These are phyloP conservation scores for Fistulinella cinereoalba DNA, from an alignment of 1,284 basidiomycete species.

Conservation along the genomic window DNA sequence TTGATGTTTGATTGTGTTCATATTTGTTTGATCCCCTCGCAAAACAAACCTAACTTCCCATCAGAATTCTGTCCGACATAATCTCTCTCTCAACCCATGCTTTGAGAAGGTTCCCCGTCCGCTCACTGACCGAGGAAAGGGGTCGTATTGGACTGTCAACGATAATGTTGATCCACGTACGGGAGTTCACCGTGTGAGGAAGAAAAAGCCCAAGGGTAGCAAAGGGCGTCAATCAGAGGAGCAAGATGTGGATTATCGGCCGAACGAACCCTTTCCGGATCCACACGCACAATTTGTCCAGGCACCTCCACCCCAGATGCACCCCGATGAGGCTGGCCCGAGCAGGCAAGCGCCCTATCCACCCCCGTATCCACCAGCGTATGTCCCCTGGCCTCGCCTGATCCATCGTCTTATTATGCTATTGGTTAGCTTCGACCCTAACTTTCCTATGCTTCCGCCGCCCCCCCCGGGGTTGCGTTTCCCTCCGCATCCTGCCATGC, in stretches of 20 bases:
- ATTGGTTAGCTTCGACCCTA: conserved; percentile 60
- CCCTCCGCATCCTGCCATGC: conserved; percentile 53
- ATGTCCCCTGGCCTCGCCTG: conserved; percentile 5
- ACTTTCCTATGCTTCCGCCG: conserved; percentile 58
- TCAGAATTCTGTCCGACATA: conserved; percentile 93
- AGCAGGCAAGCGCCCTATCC: conserved; percentile 56
- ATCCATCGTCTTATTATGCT: conserved; percentile 7
- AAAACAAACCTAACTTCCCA: conserved; percentile 29
- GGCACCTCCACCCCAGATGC: conserved; percentile 48
- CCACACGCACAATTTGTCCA: conserved; percentile 53
- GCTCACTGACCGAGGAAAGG: conserved; percentile 83
- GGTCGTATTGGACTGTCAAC: conserved; percentile 86
- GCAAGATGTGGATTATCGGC: conserved; percentile 59
- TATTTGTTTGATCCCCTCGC: conserved; percentile 41
- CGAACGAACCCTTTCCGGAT: conserved; percentile 51
- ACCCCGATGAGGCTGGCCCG: conserved; percentile 54
- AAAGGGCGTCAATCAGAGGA: conserved; percentile 47
- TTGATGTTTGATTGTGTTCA: conserved; percentile 53
- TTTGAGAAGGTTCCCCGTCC: conserved; percentile 90
- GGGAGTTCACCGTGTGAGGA: conserved; percentile 78
- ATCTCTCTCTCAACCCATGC: conserved; percentile 89
- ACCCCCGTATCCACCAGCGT: conserved; percentile 48
- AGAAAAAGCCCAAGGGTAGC: conserved; percentile 67
- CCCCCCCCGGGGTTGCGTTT: conserved; percentile 60
- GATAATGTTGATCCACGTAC: conserved; percentile 83